Base-by-base conservation (phyloP, 2,329 filamentous ascomycete genomes). In the Cadophora sp. region DNA sequence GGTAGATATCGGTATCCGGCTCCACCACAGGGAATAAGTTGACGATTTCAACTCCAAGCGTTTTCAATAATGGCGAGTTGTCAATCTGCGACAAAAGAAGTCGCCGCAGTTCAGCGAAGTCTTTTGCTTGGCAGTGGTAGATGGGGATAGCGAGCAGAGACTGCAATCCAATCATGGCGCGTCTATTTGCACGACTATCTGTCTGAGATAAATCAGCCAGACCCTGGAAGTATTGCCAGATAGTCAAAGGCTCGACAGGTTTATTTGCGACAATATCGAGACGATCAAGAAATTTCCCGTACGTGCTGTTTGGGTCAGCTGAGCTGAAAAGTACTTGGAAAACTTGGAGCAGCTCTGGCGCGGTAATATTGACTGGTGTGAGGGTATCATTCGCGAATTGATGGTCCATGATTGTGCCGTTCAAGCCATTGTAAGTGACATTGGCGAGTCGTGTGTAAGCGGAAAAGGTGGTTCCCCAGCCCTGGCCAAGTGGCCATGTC, bases 171-270 rank as follows among this genome's bases (percentile, higher is more conserved):
- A 53, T 24, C 34, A 37, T 48, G 1, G 61, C 61, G 12, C n/a
- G 43, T 37, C n/a, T 50, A 19, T 63, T 51, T 8, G 34, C 61
- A 11, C 48, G 43, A 6, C 2, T 31, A n/a, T 53, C 48, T 14
- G 29, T 37, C 12, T 24, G 14, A 11, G 61, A 48, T 31, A 37
- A 19, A 6, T 63, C 61, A 0, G 27, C 27, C 2, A 63, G 61
- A 16, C 61, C 61, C n/a, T 63, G 43, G 29, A 63, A 63, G 22
- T 63, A 63, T 34, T 63, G 61, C 61, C 61, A 63, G 11, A 63
- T 27, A 19, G 46, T 63, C 43, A 63, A 53, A 14, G 61, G 61
- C 8, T 51, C 48, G 5, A 63, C 61, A 24, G 61, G 61, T 19
- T 55, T 63, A 40, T 63, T 63, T 1, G 4, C 22, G 5, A 34